Base-by-base conservation (phyloP, 805 yeast genomes). In the Wickerhamiella australiensis region DNA sequence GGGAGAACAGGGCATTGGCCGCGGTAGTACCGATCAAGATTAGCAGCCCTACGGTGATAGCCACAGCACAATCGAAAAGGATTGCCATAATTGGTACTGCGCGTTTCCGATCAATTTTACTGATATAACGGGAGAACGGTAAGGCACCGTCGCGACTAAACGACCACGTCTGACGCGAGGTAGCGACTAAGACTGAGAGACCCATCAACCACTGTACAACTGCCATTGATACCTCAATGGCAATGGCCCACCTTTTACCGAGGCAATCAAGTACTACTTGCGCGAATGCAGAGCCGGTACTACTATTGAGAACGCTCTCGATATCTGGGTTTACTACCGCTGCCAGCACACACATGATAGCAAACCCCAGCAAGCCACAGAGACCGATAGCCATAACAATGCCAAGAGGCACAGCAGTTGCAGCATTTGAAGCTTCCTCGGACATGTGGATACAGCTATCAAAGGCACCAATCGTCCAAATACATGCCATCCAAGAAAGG, bases 111-210 rank as follows among this genome's bases (percentile, higher is more conserved):
- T 81, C 68, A 41, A 82, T 83, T 41, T 67, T 73, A 55, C 79
- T 77, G 53, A 82, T 71, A 58, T 68, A 68, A 38, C 69, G 64
- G 12, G 80, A 71, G 54, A 79, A 67, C 7, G 88, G 88, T 50
- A 82, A 69, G 13, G 86, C 87, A 57, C 80, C 79, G 61, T 82
- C 90, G 66, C 90, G 75, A 37, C 85, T 78, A 62, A 80, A 79
- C 1, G 86, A 85, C 78, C 82, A 81, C 46, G 79, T 71, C 62
- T 80, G 86, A 63, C 87, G 73, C 4, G 84, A 78, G 5, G 76
- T 72, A 9, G 85, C 85, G 44, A 79, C 72, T 44, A 79, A 66
- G 49, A 76, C 71, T 2, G 82, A 76, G 21, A 76, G 70, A 15
- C 82, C 82, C 85, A 80, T 80, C 49, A 79, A 65, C 62, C 75